phyloP scores from a whole-genome alignment of 495 filamentous ascomycete species.

The Cetradonia linearis region DNA sequence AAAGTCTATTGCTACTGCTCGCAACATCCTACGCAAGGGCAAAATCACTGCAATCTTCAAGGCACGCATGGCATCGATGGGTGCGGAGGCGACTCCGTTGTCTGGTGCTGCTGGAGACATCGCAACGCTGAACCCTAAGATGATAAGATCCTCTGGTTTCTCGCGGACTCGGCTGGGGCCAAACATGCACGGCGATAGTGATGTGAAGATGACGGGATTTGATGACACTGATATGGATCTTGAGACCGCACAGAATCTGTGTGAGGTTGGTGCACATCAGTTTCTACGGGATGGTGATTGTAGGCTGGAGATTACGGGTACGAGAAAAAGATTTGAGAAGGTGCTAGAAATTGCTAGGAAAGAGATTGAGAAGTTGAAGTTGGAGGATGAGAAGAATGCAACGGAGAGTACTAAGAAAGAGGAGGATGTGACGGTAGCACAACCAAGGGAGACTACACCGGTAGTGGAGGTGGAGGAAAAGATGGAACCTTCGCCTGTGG shows the following conservation, averaged over 20 bases:
- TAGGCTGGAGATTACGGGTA: constrained; percentile 56
- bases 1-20: constrained; percentile 63
- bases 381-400: constrained; percentile 30
- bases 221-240: constrained; percentile 66
- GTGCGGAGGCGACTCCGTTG: constrained; percentile 2
- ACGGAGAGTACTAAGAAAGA: constrained; percentile 23
- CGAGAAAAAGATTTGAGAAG: constrained; percentile 45
- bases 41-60: constrained; percentile 51
- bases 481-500: neutral
- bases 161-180: constrained; percentile 4
- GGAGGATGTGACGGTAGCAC: constrained; percentile 14
- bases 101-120: constrained; percentile 2
- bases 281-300: constrained; percentile 79
- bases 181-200: neutral
- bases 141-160: constrained; percentile 7
- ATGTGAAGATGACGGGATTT: constrained; percentile 35
- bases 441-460: neutral
- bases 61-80: constrained; percentile 21
- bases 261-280: constrained; percentile 77
- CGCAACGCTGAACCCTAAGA: constrained; percentile 14
- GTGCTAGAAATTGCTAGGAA: constrained; percentile 33
- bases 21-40: constrained; percentile 73
- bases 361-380: constrained; percentile 34
- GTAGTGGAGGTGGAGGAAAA: neutral
- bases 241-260: constrained; percentile 67